Conservation (phyloP, 2,329 filamentous ascomycete species). For the Trichoderma brevicompactum region DNA sequence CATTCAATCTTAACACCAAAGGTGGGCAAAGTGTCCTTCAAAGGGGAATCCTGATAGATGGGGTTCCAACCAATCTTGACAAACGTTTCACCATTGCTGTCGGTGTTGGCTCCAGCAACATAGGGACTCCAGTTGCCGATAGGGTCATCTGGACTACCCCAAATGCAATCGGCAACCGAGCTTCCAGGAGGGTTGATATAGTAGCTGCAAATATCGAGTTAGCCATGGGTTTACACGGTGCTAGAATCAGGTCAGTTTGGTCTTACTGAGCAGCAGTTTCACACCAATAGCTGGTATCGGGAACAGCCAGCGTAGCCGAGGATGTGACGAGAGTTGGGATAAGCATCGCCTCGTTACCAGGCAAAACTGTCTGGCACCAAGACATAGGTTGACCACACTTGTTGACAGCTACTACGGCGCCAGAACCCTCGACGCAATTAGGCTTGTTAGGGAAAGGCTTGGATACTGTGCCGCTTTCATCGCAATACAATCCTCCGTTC, state of each 20-base stretch:
- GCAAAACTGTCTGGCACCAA: conserved; percentile 79
- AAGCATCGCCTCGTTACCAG: conserved; percentile 80
- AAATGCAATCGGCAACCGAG: conserved; percentile 67
- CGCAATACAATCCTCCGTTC: conserved; percentile 77
- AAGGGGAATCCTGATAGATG: conserved; percentile 63
- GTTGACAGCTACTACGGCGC: conserved; percentile 68
- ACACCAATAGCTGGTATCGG: conserved; percentile 71
- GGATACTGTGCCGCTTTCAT: conserved; percentile 64
- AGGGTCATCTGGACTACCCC: conserved; percentile 66
- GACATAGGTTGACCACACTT: conserved; percentile 65
- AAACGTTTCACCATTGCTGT: conserved; percentile 66
- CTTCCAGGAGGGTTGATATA: conserved; percentile 79
- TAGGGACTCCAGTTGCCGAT: conserved; percentile 79
- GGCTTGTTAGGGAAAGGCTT: conserved; percentile 71
- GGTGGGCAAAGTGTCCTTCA: conserved; percentile 62
- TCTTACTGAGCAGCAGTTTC: conserved; percentile 74
- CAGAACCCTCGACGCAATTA: conserved; percentile 72
- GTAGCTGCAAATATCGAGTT: conserved; percentile 53
- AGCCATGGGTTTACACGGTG: background rate
- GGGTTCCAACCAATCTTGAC: conserved; percentile 81
- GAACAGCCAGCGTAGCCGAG: conserved; percentile 68
- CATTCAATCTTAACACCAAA: conserved; percentile 75
- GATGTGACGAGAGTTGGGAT: conserved; percentile 72
- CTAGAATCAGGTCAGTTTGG: background rate
- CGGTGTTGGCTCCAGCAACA: conserved; percentile 76